Percentiles rank a stretch among this genome's conserved stretches.
Evolutionary conservation across 345 rosid genomes (phyloP).

Genomic region (Microthlaspi erraticum): DNA sequence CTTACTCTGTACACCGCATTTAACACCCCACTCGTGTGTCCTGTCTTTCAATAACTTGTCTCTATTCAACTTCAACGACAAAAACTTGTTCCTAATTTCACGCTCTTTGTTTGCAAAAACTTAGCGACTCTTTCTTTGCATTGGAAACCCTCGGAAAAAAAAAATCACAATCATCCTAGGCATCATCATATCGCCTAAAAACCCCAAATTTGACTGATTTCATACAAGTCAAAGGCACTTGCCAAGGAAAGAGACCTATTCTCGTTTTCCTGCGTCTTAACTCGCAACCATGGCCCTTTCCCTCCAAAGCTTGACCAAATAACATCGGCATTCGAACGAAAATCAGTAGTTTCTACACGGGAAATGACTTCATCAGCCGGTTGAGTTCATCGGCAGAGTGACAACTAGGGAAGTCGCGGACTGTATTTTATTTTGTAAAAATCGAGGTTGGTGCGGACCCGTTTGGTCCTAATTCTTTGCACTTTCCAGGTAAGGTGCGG

Average conservation of each 20-base stretch:
- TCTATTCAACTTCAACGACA: constrained; percentile 40
- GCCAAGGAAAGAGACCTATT: constrained; percentile 1
- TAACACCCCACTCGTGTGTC: constrained; percentile 50
- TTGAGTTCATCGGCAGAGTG: no score
- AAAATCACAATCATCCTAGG: constrained; percentile 23
- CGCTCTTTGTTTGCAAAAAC: constrained; percentile 33
- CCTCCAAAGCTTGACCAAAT: background rate
- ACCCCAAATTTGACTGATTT: background rate
- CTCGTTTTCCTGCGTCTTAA: constrained; percentile 9
- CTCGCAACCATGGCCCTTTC: constrained; percentile 6
- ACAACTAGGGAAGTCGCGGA: background rate
- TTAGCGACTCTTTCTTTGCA: constrained; percentile 10
- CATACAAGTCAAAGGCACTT: background rate
- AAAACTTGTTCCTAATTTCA: constrained; percentile 38
- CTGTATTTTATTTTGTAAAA: background rate
- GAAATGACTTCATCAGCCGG: no score
- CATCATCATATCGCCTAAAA: constrained; percentile 9
- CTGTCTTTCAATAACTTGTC: constrained; percentile 40
- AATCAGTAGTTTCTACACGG: no score
- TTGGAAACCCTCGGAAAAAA: constrained; percentile 6
- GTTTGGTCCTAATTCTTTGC: background rate
- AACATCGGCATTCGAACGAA: no score
- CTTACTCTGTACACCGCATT: constrained; percentile 39
- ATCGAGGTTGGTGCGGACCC: background rate
- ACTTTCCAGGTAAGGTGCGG: background rate